A percentile compares a stretch with the other conserved stretches of the same genome.
Conservation (phyloP, 2,329 filamentous ascomycete species). For the Fusarium sp. region DNA sequence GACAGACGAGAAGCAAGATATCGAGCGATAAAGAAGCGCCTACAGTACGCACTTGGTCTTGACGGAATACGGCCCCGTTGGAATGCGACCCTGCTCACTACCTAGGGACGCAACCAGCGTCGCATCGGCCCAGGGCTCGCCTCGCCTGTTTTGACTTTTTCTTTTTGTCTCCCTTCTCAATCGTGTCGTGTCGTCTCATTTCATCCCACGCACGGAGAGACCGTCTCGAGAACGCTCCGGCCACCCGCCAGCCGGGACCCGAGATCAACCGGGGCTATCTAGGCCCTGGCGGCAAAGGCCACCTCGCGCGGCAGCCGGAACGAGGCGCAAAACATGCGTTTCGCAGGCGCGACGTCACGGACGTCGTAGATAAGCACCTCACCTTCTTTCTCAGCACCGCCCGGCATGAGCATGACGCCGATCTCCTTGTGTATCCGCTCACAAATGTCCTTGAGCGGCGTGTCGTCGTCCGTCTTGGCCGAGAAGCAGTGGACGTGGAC, state of each 20-base stretch:
- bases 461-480: slow-evolving; percentile 81
- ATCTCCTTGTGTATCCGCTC: slow-evolving; percentile 56
- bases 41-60: not conserved
- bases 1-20: slow-evolving; percentile 17
- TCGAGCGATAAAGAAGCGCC: slow-evolving; percentile 27
- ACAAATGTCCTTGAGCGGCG: slow-evolving; percentile 65
- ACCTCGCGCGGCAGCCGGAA: slow-evolving; percentile 87
- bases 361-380: slow-evolving; percentile 75
- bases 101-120: slow-evolving; percentile 11
- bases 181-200: not conserved
- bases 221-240: slow-evolving; percentile 9
- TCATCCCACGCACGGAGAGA: slow-evolving; percentile 2
- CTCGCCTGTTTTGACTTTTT: slow-evolving; percentile 13
- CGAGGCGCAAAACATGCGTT: slow-evolving; percentile 96
- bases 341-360: slow-evolving; percentile 89
- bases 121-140: slow-evolving; percentile 15
- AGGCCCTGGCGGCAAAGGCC: slow-evolving; percentile 72
- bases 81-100: slow-evolving; percentile 26
- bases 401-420: slow-evolving; percentile 55
- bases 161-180: not conserved
- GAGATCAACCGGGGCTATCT: slow-evolving; percentile 30
- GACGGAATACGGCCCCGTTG: slow-evolving; percentile 2
- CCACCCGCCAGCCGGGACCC: slow-evolving; percentile 23
- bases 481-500: slow-evolving; percentile 97
- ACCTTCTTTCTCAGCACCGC: slow-evolving; percentile 59